A percentile compares a stretch with the other conserved stretches of the same genome.
Conservation (phyloP, 75 land plant genomes). For the Isoetes taiwanensis region DNA sequence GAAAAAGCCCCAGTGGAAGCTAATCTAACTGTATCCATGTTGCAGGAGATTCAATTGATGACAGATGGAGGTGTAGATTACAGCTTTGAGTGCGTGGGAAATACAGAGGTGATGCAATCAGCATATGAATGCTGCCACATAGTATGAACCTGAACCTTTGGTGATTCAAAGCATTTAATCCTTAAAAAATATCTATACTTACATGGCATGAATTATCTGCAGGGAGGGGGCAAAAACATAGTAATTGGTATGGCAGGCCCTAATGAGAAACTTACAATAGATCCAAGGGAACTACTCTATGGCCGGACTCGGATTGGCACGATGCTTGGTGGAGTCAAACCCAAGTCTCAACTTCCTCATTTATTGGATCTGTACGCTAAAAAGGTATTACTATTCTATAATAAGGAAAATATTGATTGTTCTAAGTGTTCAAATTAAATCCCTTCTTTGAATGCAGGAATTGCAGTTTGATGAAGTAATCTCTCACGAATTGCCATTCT, state of each 20-base stretch:
- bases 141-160: background rate
- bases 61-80: constrained; percentile 3
- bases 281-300: constrained; percentile 45
- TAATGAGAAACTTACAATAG: constrained; percentile 42
- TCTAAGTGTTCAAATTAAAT: background rate
- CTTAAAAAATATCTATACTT: background rate
- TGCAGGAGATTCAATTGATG: constrained; percentile 1
- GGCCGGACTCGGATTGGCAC: constrained; percentile 58
- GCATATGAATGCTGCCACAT: background rate
- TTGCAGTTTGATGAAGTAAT: constrained; percentile 6
- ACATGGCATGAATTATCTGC: background rate
- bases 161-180: background rate
- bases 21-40: background rate
- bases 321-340: constrained; percentile 69
- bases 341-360: constrained; percentile 49
- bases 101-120: background rate
- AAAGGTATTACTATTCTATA: no score
- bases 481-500: constrained; percentile 8
- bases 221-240: constrained; percentile 92
- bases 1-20: background rate
- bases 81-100: constrained; percentile 5
- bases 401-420: no score
- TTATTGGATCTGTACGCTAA: constrained; percentile 53
- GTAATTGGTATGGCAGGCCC: constrained; percentile 66
- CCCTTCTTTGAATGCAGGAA: background rate